Base-by-base conservation (phyloP, 2,329 filamentous ascomycete genomes). In the Periconia sp. region DNA sequence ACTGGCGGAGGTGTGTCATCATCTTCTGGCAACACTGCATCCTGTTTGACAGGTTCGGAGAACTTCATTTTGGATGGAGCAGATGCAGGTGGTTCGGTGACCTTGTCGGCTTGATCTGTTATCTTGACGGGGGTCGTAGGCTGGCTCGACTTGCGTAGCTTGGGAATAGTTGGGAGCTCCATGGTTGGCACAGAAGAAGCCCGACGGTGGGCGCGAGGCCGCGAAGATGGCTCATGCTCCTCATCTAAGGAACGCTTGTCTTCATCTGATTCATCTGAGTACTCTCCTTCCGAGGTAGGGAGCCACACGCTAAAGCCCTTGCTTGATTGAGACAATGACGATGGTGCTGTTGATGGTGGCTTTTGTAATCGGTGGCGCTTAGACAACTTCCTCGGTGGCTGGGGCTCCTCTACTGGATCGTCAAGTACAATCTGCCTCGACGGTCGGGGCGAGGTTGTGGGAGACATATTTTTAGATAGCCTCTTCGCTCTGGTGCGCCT, bases 301-400 rank as follows among this genome's bases (percentile, higher is more conserved):
- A 78, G 66, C 76, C 76, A 79, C 10, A 78, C 76, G 37, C 70
- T 75, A 57, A 74, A 78, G 33, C 70, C 70, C 50, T 72, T 73
- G 41, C 64, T 64, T 48, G 56, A 54, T 19, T 56, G 48, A 37
- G 62, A 60, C 34, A 63, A 48, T 22, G 54, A 45, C 4, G 55
- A 59, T 22, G 57, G 35, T 18, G 59, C 52, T 10, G 61, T 46
- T 4, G 59, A 57, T 23, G 58, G 50, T 35, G 60, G 56, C 36
- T 35, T 42, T 16, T 56, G 44, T 19, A 43, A 52, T 17, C 47
- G 52, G 28, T 56, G 63, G n/a, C 59, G 56, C 39, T 59, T 65
- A 15, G 65, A 67, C 16, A 55, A 52, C 34, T 61, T 68, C 26
- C 61, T 58, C n/a, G 58, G 52, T 29, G 57, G 56, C 33, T 59